Conservation (phyloP, 345 rosid genomes). For the Gossypium ekmanianum region DNA sequence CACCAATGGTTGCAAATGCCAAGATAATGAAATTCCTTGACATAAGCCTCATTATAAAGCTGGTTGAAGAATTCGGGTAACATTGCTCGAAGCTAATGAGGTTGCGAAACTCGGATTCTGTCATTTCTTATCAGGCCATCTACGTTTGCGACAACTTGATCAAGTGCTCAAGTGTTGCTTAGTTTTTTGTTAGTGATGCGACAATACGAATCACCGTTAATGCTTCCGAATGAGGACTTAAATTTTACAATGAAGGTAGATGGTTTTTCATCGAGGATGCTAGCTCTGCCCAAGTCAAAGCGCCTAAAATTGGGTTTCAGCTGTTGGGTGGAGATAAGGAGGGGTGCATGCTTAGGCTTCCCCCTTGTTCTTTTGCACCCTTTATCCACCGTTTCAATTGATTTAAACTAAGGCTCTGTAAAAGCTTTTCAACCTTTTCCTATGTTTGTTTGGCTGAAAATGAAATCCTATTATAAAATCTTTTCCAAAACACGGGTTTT, state of each 20-base stretch:
- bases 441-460: no score
- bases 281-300: neutral
- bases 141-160: neutral
- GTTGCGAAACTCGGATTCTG: constrained; percentile 28
- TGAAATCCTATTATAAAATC: no score
- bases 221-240: no score
- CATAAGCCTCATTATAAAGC: neutral
- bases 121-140: constrained; percentile 3
- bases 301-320: neutral
- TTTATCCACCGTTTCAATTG: neutral
- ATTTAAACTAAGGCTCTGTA: no score
- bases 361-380: neutral
- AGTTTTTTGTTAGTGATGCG: no score
- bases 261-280: neutral
- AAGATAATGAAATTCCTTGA: neutral
- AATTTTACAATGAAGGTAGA: no score
- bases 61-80: neutral
- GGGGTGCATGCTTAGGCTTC: neutral
- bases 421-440: no score
- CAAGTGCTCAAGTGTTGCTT: neutral
- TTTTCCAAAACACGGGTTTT: no score
- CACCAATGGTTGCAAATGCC: neutral
- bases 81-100: constrained; percentile 36
- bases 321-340: neutral
- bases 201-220: no score